Base-by-base conservation (phyloP, 1,284 basidiomycete species). In the Ustilago sp. region DNA sequence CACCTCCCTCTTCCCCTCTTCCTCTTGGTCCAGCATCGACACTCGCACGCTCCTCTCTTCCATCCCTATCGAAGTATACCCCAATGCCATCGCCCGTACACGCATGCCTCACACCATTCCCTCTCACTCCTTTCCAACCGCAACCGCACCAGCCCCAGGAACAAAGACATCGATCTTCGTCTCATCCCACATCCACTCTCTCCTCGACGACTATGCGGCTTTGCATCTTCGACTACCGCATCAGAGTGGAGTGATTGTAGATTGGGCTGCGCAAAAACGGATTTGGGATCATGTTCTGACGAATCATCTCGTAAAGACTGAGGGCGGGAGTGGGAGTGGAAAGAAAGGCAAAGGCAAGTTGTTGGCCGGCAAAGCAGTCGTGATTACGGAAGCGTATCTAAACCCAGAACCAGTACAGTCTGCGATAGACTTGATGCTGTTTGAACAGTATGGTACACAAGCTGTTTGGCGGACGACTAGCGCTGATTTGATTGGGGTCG, bases 401-500 rank as follows among this genome's bases (percentile, higher is more conserved):
- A 94, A 96, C 86, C 88, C 96, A 11, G 93, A 93, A 19, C 94
- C 94, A 84, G 90, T 96, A 19, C 93, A 95, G 87, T 92, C 94
- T 48, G 90, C 93, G 45, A 94, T 95, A 77, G 95, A 98, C 86
- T 92, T 97, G 87, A 92, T 98, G 84, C 88, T 96, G 0, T 97
- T 97, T 81, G 95, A 98, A 83, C 94, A 97, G 86, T 98, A 95
- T 88, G 95, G 95, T 81, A 97, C 96, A 83, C 88, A 89, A 51
- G 91, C 93, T 53, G 93, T 94, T 85, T 90, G 91, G 86, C 90
- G 94, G 39, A 68, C 68, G 68, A 58, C 60, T 4, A 71, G 71
- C 63, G 67, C 69, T n/a, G 47, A 32, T 34, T 19, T 66, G 34
- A 65, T 58, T 1, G 62, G 50, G 4, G 38, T 72, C 32, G 69